Percentiles rank a stretch among this genome's conserved stretches.
These are phyloP conservation scores for Teratosphaeria epicoccoides DNA, from an alignment of 2,329 filamentous ascomycete species.

Conservation along the genomic window DNA sequence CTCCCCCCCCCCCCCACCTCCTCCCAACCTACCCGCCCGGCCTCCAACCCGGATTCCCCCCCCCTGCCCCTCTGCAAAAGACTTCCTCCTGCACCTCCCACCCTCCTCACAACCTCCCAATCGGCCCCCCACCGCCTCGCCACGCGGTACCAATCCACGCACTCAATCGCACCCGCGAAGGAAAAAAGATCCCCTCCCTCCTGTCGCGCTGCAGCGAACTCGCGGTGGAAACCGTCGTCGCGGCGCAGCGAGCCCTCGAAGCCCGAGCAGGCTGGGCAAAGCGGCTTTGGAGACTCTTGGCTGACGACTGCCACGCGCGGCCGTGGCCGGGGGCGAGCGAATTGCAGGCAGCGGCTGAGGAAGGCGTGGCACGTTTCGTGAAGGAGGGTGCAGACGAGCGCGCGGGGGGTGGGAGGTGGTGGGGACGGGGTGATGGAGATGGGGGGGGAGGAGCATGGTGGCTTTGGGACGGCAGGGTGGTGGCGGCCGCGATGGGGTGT, in stretches of 20 bases:
- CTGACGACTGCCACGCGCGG: neutral
- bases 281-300: neutral
- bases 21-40: too few relatives aligned
- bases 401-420: neutral
- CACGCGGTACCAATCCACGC: neutral
- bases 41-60: neutral
- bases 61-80: neutral
- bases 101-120: neutral
- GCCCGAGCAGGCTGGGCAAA: neutral
- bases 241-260: neutral
- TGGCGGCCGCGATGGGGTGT: neutral
- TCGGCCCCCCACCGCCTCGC: neutral
- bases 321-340: neutral
- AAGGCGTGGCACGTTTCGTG: neutral
- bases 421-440: neutral
- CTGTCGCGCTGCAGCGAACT: neutral
- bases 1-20: too few relatives aligned
- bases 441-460: neutral
- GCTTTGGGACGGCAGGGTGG: neutral
- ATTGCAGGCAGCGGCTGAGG: neutral
- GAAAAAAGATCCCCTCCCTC: neutral
- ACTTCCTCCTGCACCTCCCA: neutral
- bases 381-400: neutral
- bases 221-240: neutral
- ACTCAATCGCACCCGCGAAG: neutral